Base-by-base conservation (phyloP, 202 grass and related monocot genomes). In the Saccharum hybrid region DNA sequence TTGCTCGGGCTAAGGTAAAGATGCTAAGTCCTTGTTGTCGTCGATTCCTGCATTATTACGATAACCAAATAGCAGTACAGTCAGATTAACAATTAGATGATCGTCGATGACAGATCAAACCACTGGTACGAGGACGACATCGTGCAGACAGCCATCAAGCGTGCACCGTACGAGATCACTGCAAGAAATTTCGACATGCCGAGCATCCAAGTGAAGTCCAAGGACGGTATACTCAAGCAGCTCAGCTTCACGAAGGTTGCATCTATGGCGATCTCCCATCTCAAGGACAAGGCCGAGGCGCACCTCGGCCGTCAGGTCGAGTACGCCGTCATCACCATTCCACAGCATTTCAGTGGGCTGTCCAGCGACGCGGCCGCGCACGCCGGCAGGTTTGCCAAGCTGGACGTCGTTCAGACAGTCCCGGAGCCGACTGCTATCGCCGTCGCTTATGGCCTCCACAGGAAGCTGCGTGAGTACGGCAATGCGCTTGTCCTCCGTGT, bases 1-100 rank as follows among this genome's bases (percentile, higher is more conserved):
- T 42, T 88, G n/a, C 31, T 88, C 8, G 62, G 79, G 18, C 81
- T 6, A 42, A 77, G 52, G 56, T 40, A 46, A 4, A 46, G 3
- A 34, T 34, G 33, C 11, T 46, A 12, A 5, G 4, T 5, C 4
- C 4, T 37, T 37, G 36, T 5, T 37, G 33, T 34, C 33, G 4
- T 34, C 33, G 33, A 37, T 5, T 37, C 5, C 36, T 37, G 33
- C 33, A 34, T 34, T 4, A 34, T 37, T 37, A 37, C 36, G 33
- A 34, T 34, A 34, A 34, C 36, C 36, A 26, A 26, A 26, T 26
- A 26, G 26, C 26, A 26, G 26, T 26, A 26, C 26, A 26, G 26
- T 26, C 26, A 26, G 36, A 37, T 6, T 14, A 49, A 21, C 4
- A 49, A 9, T 23, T 34, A 34, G 33, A 34, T 34, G 33, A 4